Conservation (phyloP, 257 asterid species). For the Ilex asprella region DNA sequence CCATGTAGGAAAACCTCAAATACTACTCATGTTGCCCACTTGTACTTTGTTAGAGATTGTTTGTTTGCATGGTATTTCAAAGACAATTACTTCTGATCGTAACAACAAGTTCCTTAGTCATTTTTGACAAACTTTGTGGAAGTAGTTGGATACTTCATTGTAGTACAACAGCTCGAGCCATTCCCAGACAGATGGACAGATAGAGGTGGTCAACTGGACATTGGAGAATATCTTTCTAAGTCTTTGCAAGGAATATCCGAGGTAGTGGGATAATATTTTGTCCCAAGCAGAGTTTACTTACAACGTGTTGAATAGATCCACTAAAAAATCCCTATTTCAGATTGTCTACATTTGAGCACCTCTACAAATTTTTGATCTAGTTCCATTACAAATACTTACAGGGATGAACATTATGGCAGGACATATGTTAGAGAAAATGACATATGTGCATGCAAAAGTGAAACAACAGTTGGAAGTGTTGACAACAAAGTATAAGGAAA, state of each 20-base stretch:
- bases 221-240: not conserved
- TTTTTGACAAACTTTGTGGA: not conserved
- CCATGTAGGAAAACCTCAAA: too few relatives aligned
- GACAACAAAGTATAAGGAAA: not conserved
- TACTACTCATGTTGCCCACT: too few relatives aligned
- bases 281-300: not conserved
- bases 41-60: too few relatives aligned
- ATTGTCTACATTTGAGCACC: too few relatives aligned
- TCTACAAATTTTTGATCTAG: too few relatives aligned
- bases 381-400: too few relatives aligned
- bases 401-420: too few relatives aligned
- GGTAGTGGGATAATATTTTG: not conserved
- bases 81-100: not conserved
- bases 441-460: too few relatives aligned
- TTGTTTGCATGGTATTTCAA: not conserved
- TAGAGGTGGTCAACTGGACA: not conserved
- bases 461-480: too few relatives aligned
- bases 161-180: not conserved
- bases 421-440: too few relatives aligned
- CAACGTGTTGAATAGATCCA: not conserved
- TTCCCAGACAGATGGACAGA: not conserved
- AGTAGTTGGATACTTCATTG: not conserved
- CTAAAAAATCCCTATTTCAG: not conserved
- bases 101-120: not conserved
- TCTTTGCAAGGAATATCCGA: not conserved